These are phyloP conservation scores for Papiliotrema flavescens DNA, from an alignment of 1,284 basidiomycete genomes.

Conservation along the genomic window DNA sequence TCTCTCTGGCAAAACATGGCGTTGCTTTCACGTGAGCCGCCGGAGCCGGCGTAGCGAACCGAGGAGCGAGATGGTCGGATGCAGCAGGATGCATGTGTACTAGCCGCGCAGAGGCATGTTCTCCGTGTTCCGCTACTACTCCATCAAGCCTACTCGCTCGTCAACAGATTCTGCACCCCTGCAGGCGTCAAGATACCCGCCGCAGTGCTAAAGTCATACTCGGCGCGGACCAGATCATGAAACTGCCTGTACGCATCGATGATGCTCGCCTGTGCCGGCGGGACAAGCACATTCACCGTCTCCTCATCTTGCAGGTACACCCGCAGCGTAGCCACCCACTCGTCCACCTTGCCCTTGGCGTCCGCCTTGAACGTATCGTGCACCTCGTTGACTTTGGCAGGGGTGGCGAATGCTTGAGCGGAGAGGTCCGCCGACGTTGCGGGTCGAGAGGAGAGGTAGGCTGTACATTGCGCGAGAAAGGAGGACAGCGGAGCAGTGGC, in stretches of 20 bases:
- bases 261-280: slow-evolving; percentile 68
- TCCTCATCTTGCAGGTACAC: slow-evolving; percentile 74
- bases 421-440: slow-evolving; percentile 50
- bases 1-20: too few species aligned
- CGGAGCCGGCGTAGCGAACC: too few species aligned
- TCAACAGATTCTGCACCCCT: slow-evolving; percentile 31
- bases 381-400: slow-evolving; percentile 50
- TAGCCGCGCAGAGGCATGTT: background rate
- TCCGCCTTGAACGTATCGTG: slow-evolving; percentile 57
- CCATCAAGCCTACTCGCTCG: slow-evolving; percentile 6
- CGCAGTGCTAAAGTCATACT: slow-evolving; percentile 51
- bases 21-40: too few species aligned
- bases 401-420: slow-evolving; percentile 53
- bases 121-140: background rate
- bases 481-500: slow-evolving; percentile 56
- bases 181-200: slow-evolving; percentile 46
- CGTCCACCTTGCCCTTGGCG: slow-evolving; percentile 56
- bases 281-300: slow-evolving; percentile 69
- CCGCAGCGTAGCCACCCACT: slow-evolving; percentile 57
- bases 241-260: slow-evolving; percentile 69
- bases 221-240: slow-evolving; percentile 53
- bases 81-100: background rate
- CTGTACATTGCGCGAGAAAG: slow-evolving; percentile 58
- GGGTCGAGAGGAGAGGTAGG: slow-evolving; percentile 36
- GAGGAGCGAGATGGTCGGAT: too few species aligned